Evolutionary conservation across 2,329 filamentous ascomycete species (phyloP).

Genomic region (Lasiodiplodia gonubiensis): DNA sequence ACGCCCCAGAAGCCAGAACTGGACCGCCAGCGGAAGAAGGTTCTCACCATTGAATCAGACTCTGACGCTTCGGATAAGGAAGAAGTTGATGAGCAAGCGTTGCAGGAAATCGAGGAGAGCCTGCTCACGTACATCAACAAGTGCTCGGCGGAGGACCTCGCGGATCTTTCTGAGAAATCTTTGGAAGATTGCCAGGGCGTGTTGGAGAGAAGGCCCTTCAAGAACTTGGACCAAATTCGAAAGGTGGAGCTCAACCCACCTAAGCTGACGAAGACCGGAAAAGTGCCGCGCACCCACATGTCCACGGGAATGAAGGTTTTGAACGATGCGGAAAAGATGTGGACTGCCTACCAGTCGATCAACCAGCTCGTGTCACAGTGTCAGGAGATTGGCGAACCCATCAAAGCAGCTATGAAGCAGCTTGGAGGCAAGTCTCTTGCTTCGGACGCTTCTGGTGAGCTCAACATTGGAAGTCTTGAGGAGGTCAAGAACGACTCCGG

Average conservation of each 20-base stretch:
- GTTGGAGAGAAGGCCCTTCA: slow-evolving; percentile 77
- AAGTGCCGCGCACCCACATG: slow-evolving; percentile 48
- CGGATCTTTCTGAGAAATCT: slow-evolving; percentile 79
- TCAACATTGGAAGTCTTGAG: slow-evolving; percentile 63
- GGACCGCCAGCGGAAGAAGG: slow-evolving; percentile 30
- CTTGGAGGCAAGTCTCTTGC: slow-evolving; percentile 69
- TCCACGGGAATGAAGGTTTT: slow-evolving; percentile 69
- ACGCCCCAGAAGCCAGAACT: background rate
- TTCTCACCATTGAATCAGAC: slow-evolving; percentile 48
- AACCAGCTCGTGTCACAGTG: slow-evolving; percentile 81
- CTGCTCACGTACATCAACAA: slow-evolving; percentile 84
- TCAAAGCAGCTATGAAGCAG: slow-evolving; percentile 67
- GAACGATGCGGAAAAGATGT: slow-evolving; percentile 73
- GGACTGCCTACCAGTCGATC: slow-evolving; percentile 79
- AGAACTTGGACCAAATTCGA: slow-evolving; percentile 67
- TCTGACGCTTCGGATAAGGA: slow-evolving; percentile 48
- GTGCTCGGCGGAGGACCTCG: slow-evolving; percentile 75
- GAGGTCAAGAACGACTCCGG: slow-evolving; percentile 63
- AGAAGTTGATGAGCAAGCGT: slow-evolving; percentile 39
- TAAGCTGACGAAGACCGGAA: slow-evolving; percentile 43
- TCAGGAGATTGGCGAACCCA: slow-evolving; percentile 71
- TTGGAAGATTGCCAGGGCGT: slow-evolving; percentile 72
- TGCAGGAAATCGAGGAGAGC: slow-evolving; percentile 53
- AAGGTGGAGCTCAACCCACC: slow-evolving; percentile 58
- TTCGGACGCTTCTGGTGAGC: slow-evolving; percentile 61